Evolutionary conservation across 1,284 basidiomycete species (phyloP), one percentile per base, ranked within the genome.

Genomic region (Heterobasidion parviporum): DNA sequence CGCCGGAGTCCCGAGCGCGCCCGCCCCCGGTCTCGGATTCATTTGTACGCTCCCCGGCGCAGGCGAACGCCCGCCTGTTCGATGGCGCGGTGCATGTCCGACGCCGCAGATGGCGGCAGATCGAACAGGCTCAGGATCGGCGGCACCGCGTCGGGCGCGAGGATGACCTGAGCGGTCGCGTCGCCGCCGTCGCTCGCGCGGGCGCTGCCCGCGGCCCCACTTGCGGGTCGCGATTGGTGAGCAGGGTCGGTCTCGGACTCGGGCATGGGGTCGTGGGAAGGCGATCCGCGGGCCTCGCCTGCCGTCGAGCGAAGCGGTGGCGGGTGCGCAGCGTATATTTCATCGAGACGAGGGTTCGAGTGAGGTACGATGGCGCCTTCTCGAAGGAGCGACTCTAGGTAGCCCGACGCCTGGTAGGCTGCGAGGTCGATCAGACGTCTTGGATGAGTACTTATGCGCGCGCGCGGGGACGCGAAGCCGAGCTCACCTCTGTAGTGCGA

Each of bases 391-490:
- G 72, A 72, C 59, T 80, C 71, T 2, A 92, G 71, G 67, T 89
- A 89, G 62, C 81, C 75, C 4, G 88, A 87, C 9, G 85, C 81
- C 67, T 78, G 84, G 69, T 82, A 88, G 16, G 89, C 89, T 90
- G 50, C 47, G 26, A 26, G 16, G 46, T 26, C 26, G 33, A 36
- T 54, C 50, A 44, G 53, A 26, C 38, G 38, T 43, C 6, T 26
- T 44, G 12, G 46, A 43, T 14, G 50, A 49, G 44, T 15, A 14
- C 16, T 47, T 14, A 41, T 54, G 6, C 45, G 34, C 16, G 33
- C 16, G n/a, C 18, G 18, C 18, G 18, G 18, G 1, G 18, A 18
- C 18, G 18, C 41, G 54, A 56, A 26, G 41, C n/a, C 8, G n/a
- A 47, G 45, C 70, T 56, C 55, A 87, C 88, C 87, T 77, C 75